These are phyloP conservation scores for Multifurca ochricompacta DNA, from an alignment of 768 basidiomycete species.

Conservation along the genomic window DNA sequence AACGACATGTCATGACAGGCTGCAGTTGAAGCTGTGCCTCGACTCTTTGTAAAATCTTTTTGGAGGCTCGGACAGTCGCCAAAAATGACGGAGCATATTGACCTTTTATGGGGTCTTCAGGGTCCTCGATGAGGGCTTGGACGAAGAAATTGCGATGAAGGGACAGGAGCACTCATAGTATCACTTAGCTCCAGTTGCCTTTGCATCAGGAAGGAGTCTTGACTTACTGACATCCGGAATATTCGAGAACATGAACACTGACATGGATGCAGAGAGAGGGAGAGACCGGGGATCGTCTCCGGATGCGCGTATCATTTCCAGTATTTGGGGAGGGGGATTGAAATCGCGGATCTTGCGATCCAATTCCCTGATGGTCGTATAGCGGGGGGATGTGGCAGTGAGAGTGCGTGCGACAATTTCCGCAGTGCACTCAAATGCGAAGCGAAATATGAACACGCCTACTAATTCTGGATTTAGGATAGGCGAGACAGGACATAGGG, in stretches of 20 bases:
- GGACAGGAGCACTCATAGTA: slow-evolving; percentile 40
- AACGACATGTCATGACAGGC: slow-evolving; percentile 39
- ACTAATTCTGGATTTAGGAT: slow-evolving; percentile 32
- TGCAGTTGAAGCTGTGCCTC: slow-evolving; percentile 35
- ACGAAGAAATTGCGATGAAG: slow-evolving; percentile 53
- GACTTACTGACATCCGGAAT: slow-evolving; percentile 30
- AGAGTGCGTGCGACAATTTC: slow-evolving; percentile 55
- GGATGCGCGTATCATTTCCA: slow-evolving; percentile 31
- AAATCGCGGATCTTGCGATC: slow-evolving; percentile 58
- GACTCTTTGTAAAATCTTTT: slow-evolving; percentile 36
- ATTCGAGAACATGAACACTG: slow-evolving; percentile 32
- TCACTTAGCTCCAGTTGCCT: slow-evolving; percentile 20
- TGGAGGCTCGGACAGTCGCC: slow-evolving; percentile 46
- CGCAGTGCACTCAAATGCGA: slow-evolving; percentile 57
- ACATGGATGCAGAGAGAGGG: slow-evolving; percentile 31
- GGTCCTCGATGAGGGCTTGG: slow-evolving; percentile 43
- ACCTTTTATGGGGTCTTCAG: slow-evolving; percentile 40
- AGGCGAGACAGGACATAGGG: neutral
- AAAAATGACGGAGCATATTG: slow-evolving; percentile 44
- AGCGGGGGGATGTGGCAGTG: slow-evolving; percentile 55
- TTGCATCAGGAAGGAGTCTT: slow-evolving; percentile 31
- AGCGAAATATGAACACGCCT: slow-evolving; percentile 53
- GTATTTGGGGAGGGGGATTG: slow-evolving; percentile 39
- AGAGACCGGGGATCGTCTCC: slow-evolving; percentile 21
- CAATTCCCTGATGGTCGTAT: slow-evolving; percentile 40